These are phyloP conservation scores for Kodamaea kakaduensis DNA, from an alignment of 805 yeast species.

Conservation along the genomic window DNA sequence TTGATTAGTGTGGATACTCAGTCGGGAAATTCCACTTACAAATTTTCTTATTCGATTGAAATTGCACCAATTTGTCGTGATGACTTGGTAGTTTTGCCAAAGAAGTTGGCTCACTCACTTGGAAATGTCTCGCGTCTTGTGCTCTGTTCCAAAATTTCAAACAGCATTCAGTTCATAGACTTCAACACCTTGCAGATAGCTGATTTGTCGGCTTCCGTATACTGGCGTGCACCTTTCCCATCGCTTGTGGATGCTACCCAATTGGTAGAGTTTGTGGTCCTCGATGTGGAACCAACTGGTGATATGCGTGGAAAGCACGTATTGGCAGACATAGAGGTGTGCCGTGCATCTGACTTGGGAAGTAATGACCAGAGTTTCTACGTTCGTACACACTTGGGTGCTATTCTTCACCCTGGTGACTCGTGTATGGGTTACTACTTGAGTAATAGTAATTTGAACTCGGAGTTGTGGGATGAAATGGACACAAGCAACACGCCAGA, in stretches of 20 bases:
- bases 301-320: conserved; percentile 70
- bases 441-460: conserved; percentile 82
- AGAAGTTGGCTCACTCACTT: conserved; percentile 73
- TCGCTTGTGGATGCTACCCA: conserved; percentile 73
- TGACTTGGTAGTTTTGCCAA: conserved; percentile 89
- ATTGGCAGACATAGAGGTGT: conserved; percentile 85
- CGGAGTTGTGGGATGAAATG: conserved; percentile 73
- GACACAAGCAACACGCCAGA: conserved; percentile 68
- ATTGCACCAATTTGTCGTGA: conserved; percentile 96
- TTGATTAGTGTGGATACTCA: conserved; percentile 89
- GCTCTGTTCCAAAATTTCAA: conserved; percentile 79
- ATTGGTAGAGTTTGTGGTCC: conserved; percentile 79
- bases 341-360: conserved; percentile 87
- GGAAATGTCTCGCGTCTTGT: conserved; percentile 82
- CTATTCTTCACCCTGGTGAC: conserved; percentile 93
- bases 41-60: conserved; percentile 89
- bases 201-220: conserved; percentile 65
- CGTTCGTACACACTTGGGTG: conserved; percentile 90
- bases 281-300: conserved; percentile 93
- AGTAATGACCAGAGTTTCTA: conserved; percentile 77
- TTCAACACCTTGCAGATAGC: conserved; percentile 75
- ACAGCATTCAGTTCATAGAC: conserved; percentile 81
- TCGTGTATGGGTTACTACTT: conserved; percentile 88
- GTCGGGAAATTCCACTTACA: conserved; percentile 80
- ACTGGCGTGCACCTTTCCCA: conserved; percentile 79